Evolutionary conservation across 1,139 yeast species (phyloP).

Genomic region (Kluyveromyces sp.): DNA sequence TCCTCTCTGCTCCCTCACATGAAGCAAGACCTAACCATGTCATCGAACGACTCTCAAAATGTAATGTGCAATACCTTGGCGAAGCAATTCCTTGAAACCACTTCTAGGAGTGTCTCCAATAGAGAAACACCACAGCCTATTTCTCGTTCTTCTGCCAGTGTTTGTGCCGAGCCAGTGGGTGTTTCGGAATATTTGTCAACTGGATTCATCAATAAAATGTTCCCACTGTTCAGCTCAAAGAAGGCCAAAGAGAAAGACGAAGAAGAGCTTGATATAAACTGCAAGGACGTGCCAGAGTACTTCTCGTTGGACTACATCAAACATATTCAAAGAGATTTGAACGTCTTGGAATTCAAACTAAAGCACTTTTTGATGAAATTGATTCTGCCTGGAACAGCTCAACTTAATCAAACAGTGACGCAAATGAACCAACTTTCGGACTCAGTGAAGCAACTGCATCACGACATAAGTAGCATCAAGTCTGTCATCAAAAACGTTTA

Average conservation of each 20-base stretch:
- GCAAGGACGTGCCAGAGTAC: slow-evolving; percentile 8
- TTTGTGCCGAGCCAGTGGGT: neutral
- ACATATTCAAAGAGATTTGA: slow-evolving; percentile 15
- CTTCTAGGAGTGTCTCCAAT: neutral
- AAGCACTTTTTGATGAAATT: slow-evolving; percentile 13
- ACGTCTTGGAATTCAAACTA: slow-evolving; percentile 16
- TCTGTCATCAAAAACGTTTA: slow-evolving; percentile 13
- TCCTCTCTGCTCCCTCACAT: neutral
- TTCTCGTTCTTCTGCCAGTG: neutral
- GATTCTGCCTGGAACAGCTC: slow-evolving; percentile 16
- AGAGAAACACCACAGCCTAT: neutral
- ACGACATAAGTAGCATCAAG: slow-evolving; percentile 12
- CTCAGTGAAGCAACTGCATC: slow-evolving; percentile 11
- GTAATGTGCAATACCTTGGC: slow-evolving; percentile 1
- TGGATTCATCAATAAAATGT: neutral
- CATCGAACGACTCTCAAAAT: slow-evolving; percentile 1
- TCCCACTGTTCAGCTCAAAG: neutral
- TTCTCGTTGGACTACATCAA: slow-evolving; percentile 15
- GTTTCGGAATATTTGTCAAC: neutral
- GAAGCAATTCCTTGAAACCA: slow-evolving; percentile 4
- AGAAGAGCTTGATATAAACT: neutral
- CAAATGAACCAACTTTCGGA: slow-evolving; percentile 14
- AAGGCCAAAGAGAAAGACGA: neutral
- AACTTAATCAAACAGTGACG: slow-evolving; percentile 13
- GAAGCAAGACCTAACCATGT: neutral